Evolutionary conservation across 2,329 filamentous ascomycete species (phyloP).

Genomic region (Aspergillus neoniger): DNA sequence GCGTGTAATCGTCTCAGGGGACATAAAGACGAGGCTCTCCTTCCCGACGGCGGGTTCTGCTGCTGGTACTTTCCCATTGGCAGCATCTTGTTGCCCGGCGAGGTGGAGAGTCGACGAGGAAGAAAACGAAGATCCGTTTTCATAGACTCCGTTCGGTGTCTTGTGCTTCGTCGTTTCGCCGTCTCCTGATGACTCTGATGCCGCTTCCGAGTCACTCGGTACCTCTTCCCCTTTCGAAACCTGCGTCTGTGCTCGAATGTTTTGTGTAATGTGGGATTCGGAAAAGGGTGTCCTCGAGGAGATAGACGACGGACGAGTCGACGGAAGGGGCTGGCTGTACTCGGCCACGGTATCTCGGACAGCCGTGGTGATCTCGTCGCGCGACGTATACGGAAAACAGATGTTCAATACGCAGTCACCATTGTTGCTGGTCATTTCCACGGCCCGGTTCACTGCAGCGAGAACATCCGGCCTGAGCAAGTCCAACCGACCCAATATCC

Average conservation of each 20-base stretch:
- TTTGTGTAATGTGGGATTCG: constrained; percentile 81
- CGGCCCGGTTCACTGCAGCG: constrained; percentile 81
- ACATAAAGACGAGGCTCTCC: constrained; percentile 53
- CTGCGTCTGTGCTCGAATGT: constrained; percentile 69
- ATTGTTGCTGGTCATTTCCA: constrained; percentile 84
- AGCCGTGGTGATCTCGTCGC: constrained; percentile 90
- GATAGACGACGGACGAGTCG: constrained; percentile 33
- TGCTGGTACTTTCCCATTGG: constrained; percentile 42
- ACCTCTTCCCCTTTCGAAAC: constrained; percentile 34
- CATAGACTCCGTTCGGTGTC: constrained; percentile 30
- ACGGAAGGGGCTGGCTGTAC: constrained; percentile 71
- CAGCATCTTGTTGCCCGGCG: constrained; percentile 27
- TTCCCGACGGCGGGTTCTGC: constrained; percentile 30
- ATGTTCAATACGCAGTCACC: constrained; percentile 81
- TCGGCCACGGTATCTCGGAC: constrained; percentile 85
- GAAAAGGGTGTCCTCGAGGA: constrained; percentile 70
- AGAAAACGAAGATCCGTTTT: constrained; percentile 40
- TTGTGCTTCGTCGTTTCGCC: constrained; percentile 37
- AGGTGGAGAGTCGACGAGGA: constrained; percentile 54
- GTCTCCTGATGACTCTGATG: constrained; percentile 47
- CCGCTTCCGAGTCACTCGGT: constrained; percentile 53
- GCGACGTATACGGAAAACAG: constrained; percentile 95
- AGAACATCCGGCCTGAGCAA: constrained; percentile 85
- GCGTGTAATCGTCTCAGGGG: constrained; percentile 83
- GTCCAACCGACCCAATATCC: constrained; percentile 80